A percentile compares a stretch with the other conserved stretches of the same genome.
Evolutionary conservation across 2,329 filamentous ascomycete species (phyloP).

Genomic region (Dichotomopilus funicola): DNA sequence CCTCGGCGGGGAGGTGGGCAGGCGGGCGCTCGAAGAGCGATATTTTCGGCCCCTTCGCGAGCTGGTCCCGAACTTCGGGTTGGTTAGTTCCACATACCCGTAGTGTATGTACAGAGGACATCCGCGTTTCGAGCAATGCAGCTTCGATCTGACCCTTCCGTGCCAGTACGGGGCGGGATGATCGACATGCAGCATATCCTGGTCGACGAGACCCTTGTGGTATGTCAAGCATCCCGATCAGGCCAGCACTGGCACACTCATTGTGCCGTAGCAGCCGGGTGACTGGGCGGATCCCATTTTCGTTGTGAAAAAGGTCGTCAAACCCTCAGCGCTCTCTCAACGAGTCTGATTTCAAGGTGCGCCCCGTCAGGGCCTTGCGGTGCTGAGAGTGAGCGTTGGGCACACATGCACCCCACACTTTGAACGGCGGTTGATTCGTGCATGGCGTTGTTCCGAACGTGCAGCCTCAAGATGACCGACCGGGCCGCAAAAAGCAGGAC

Average conservation of each 20-base stretch:
- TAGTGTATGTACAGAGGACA: too few species aligned
- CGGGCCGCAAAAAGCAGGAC: conserved; percentile 10
- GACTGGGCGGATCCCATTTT: not conserved
- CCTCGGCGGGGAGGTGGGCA: too few species aligned
- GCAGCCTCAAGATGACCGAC: conserved; percentile 6
- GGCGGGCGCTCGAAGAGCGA: too few species aligned
- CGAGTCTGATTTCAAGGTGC: too few species aligned
- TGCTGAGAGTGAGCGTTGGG: conserved; percentile 10
- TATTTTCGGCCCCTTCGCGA: too few species aligned
- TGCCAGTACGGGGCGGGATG: not conserved
- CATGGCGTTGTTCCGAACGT: not conserved
- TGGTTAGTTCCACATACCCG: too few species aligned
- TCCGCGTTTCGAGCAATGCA: not conserved
- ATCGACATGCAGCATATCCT: conserved; percentile 1
- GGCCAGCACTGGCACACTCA: not conserved
- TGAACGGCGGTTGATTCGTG: not conserved
- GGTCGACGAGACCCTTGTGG: not conserved
- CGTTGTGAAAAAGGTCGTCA: too few species aligned
- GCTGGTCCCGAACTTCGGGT: too few species aligned
- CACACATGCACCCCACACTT: conserved; percentile 16
- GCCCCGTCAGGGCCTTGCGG: too few species aligned
- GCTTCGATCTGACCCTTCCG: not conserved
- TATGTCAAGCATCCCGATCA: conserved; percentile 6
- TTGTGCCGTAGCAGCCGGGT: not conserved
- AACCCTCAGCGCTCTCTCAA: too few species aligned